phyloP scores from a whole-genome alignment of 2,329 filamentous ascomycete species.

The Cercospora janseana region DNA sequence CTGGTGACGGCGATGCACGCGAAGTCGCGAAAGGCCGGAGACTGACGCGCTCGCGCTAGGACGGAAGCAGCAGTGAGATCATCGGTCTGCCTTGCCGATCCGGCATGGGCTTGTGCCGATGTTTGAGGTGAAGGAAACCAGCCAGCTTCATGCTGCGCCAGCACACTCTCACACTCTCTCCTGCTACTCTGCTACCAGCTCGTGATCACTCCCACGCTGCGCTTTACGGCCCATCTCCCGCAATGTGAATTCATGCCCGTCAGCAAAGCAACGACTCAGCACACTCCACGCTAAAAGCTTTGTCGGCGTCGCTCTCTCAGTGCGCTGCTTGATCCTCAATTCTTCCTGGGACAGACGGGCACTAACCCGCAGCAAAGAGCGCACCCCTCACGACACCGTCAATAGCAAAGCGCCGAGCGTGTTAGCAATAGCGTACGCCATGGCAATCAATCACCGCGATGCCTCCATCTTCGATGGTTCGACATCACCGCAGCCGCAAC shows the following conservation, averaged over 20 bases:
- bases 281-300: constrained; percentile 1
- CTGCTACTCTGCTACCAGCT: not conserved
- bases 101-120: constrained; percentile 6
- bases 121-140: constrained; percentile 5
- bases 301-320: constrained; percentile 2
- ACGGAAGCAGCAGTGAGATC: constrained; percentile 5
- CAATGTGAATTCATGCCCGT: not conserved
- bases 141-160: not conserved
- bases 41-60: not conserved
- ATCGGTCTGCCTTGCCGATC: not conserved
- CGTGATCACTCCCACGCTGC: not conserved
- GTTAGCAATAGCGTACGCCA: constrained; percentile 5
- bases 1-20: not conserved
- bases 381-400: not conserved
- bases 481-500: constrained; percentile 48
- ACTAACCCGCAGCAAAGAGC: not conserved
- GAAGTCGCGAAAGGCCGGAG: not conserved
- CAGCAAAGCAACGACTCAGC: not conserved
- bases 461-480: constrained; percentile 28
- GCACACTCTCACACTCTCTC: not conserved
- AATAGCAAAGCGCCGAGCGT: not conserved
- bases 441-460: constrained; percentile 28
- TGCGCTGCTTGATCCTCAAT: constrained; percentile 2
- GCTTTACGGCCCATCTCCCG: not conserved
- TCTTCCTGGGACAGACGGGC: not conserved